phyloP scores from a whole-genome alignment of 345 rosid species.

The Passiflora organensis region DNA sequence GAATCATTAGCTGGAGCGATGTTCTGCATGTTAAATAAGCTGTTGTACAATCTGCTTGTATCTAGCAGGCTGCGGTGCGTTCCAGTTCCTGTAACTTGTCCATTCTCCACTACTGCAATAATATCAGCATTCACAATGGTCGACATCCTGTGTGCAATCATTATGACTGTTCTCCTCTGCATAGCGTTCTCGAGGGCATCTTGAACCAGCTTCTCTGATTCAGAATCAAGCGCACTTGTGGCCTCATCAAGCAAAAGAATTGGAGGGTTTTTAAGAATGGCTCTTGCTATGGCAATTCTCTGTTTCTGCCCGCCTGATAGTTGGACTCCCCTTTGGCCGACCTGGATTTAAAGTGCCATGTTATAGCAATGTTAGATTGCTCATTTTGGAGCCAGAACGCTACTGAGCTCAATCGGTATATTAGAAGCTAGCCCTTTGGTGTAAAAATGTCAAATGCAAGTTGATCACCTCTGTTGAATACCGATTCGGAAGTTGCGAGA shows the following conservation, averaged over 20 bases:
- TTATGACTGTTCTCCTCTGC: conserved; percentile 52
- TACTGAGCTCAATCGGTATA: neutral
- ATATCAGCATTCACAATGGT: conserved; percentile 53
- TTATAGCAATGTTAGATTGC: neutral
- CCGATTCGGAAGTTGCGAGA: conserved; percentile 48
- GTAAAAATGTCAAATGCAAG: neutral
- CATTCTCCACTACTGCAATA: conserved; percentile 50
- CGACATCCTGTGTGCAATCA: conserved; percentile 60
- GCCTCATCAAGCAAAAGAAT: conserved; percentile 68
- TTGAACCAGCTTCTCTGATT: conserved; percentile 56
- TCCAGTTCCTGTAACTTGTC: conserved; percentile 51
- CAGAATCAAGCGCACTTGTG: conserved; percentile 65
- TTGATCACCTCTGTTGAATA: conserved; percentile 41
- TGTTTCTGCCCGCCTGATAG: conserved; percentile 70
- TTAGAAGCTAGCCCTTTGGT: neutral
- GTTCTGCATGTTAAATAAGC: conserved; percentile 43
- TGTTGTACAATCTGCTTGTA: conserved; percentile 37
- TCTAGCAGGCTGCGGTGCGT: conserved; percentile 48
- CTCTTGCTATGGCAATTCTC: conserved; percentile 63
- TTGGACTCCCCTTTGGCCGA: conserved; percentile 63
- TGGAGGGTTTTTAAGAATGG: conserved; percentile 58
- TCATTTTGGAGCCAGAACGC: too few relatives aligned
- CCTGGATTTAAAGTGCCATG: conserved; percentile 25
- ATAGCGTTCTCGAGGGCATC: conserved; percentile 57
- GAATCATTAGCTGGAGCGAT: conserved; percentile 19